A percentile compares a stretch with the other conserved stretches of the same genome.
Conservation (phyloP, 139 green algal genomes). For the Chlorella ohadii region DNA sequence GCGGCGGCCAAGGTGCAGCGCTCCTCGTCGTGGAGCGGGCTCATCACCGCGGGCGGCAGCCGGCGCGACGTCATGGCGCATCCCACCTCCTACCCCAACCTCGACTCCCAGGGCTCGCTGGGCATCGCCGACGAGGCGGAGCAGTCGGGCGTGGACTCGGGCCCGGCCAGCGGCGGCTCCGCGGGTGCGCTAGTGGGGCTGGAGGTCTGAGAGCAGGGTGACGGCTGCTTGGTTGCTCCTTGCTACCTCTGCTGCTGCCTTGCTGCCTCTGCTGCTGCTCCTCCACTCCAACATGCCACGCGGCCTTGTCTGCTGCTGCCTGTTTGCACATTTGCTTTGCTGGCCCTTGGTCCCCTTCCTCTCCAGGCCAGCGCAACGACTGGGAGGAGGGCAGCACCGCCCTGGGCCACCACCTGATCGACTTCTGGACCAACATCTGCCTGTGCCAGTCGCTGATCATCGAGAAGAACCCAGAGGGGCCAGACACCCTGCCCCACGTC, state of each 20-base stretch:
- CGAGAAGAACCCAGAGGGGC: slow-evolving; percentile 41
- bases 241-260: too few species aligned
- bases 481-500: neutral
- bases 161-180: neutral
- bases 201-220: neutral
- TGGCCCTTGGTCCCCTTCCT: neutral
- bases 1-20: slow-evolving; percentile 41
- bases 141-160: too few species aligned
- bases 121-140: slow-evolving; percentile 2
- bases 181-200: neutral
- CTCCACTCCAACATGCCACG: too few species aligned
- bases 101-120: neutral
- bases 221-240: neutral
- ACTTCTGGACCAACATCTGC: slow-evolving; percentile 76
- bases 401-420: slow-evolving; percentile 60
- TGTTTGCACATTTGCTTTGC: neutral
- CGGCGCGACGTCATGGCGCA: slow-evolving; percentile 39
- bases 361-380: slow-evolving; percentile 17
- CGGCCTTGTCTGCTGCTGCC: neutral
- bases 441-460: slow-evolving; percentile 76
- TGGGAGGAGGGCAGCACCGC: slow-evolving; percentile 27
- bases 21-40: slow-evolving; percentile 34
- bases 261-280: neutral
- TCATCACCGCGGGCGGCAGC: slow-evolving; percentile 54
- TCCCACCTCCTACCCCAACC: slow-evolving; percentile 37